Percentiles rank a stretch among this genome's conserved stretches.
These are phyloP conservation scores for Pestalotiopsis sp. DNA, from an alignment of 2,329 filamentous ascomycete genomes.

Conservation along the genomic window DNA sequence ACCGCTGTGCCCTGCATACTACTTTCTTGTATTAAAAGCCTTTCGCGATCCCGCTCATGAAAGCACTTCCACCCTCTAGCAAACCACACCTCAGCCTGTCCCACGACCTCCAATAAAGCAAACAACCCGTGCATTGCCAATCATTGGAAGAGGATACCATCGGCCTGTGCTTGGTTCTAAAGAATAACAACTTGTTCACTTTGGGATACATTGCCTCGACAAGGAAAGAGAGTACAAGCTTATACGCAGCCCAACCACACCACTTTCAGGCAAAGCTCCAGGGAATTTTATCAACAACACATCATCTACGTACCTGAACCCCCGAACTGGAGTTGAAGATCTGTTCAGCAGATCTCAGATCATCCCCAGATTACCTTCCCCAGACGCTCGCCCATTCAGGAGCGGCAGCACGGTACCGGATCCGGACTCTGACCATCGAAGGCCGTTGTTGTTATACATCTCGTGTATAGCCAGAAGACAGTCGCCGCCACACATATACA, in stretches of 20 bases:
- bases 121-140: conserved; percentile 2
- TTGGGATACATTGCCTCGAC: neutral
- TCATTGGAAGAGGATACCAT: neutral
- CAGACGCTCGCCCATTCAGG: neutral
- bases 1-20: conserved; percentile 2
- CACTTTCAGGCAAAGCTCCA: neutral
- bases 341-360: neutral
- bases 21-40: conserved; percentile 9
- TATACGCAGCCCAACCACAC: neutral
- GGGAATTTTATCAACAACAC: neutral
- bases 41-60: conserved; percentile 13
- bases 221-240: neutral
- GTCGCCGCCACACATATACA: neutral
- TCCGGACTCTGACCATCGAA: neutral
- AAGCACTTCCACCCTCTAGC: neutral
- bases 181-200: neutral
- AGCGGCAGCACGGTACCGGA: neutral
- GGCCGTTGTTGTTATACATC: neutral
- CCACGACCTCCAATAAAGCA: neutral
- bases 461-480: neutral
- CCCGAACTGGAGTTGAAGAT: neutral
- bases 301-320: neutral
- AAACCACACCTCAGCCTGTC: conserved; percentile 4
- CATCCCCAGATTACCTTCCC: neutral
- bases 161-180: neutral